A percentile compares a stretch with the other conserved stretches of the same genome.
These are phyloP conservation scores for Sclerotinia subarctica DNA, from an alignment of 2,329 filamentous ascomycete species.

Conservation along the genomic window DNA sequence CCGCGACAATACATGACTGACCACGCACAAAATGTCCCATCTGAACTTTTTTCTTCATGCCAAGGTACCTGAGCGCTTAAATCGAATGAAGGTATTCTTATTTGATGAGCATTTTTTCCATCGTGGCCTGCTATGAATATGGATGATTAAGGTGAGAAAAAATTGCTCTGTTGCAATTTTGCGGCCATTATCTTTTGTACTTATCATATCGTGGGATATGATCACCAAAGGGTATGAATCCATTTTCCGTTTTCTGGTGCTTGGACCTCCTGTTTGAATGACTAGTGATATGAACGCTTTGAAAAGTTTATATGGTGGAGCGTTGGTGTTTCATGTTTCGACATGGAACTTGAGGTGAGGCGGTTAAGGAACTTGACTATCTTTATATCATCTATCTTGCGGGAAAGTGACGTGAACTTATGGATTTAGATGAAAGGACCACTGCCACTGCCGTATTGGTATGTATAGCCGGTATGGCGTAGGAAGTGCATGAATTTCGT, in stretches of 20 bases:
- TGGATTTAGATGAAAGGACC: neutral
- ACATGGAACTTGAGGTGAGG: neutral
- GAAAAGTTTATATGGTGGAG: neutral
- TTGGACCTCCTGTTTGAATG: neutral
- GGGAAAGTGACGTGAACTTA: neutral
- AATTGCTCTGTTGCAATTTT: neutral
- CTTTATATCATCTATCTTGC: neutral
- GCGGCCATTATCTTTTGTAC: neutral
- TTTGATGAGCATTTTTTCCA: too few species aligned
- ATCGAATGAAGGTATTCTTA: neutral
- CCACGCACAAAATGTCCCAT: neutral
- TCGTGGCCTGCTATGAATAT: too few species aligned
- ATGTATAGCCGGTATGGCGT: neutral
- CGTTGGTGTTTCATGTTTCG: slow-evolving; percentile 3
- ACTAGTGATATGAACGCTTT: slow-evolving; percentile 1
- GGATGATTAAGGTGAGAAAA: neutral
- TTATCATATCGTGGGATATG: neutral
- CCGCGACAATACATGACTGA: neutral
- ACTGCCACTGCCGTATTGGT: neutral
- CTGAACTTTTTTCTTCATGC: neutral
- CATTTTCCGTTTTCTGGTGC: neutral
- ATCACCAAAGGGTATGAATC: neutral
- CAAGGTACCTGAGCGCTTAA: slow-evolving; percentile 7
- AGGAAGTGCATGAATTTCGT: neutral
- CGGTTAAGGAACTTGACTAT: neutral